Percentiles rank a stretch among this genome's conserved stretches.
Conservation (phyloP, 140 eudicot genomes). For the Senecio squalidus region DNA sequence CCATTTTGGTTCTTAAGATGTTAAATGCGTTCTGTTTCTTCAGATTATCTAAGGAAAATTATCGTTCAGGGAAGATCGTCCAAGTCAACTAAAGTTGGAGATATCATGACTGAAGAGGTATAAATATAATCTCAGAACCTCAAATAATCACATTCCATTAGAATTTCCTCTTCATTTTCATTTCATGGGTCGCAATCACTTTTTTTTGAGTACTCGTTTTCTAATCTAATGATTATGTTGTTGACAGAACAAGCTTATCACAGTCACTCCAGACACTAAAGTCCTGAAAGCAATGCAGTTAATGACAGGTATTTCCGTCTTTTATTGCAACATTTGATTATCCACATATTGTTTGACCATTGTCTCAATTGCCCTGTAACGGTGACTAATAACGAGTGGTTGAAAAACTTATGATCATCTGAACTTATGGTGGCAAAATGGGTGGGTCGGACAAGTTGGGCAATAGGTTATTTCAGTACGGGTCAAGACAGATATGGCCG, state of each 20-base stretch:
- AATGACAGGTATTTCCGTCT: constrained; percentile 92
- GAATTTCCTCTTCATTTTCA: too few species aligned
- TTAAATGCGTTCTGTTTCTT: not conserved
- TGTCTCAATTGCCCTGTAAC: not conserved
- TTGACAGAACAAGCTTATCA: constrained; percentile 96
- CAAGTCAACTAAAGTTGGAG: constrained; percentile 98
- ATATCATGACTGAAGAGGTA: constrained; percentile 99
- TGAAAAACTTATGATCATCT: too few species aligned
- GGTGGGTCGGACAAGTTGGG: not conserved
- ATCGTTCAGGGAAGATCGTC: constrained; percentile 98
- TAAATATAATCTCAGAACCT: not conserved
- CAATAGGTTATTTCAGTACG: too few species aligned
- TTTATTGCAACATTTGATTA: too few species aligned
- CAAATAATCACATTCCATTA: not conserved
- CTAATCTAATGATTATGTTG: not conserved
- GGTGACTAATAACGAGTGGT: not conserved
- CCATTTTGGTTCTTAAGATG: not conserved
- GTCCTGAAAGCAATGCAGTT: constrained; percentile 98
- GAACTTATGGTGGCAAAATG: not conserved
- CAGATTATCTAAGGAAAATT: constrained; percentile 98
- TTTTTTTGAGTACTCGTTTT: too few species aligned
- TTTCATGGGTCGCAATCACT: not conserved
- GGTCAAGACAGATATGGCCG: too few species aligned
- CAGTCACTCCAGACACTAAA: constrained; percentile 87
- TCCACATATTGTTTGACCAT: not conserved